A percentile compares a stretch with the other conserved stretches of the same genome.
Conservation (phyloP, 176 grass and related monocot species). For the Miscanthus lutarioriparius region DNA sequence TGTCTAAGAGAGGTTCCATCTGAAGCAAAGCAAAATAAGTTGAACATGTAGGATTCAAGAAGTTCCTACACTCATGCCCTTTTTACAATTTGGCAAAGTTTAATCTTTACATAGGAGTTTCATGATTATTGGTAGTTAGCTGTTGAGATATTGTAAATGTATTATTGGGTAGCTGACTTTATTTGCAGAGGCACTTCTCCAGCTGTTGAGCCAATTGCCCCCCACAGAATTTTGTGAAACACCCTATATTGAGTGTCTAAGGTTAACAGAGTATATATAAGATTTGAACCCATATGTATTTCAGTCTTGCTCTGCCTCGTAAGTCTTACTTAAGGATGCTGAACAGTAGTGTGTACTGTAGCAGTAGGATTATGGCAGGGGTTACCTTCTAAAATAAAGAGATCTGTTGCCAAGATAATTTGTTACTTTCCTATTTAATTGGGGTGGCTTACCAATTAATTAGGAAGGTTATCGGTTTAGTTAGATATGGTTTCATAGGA, state of each 20-base stretch:
- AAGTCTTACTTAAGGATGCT: not conserved
- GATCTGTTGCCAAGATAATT: not conserved
- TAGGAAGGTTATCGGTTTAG: not conserved
- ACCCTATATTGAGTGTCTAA: not conserved
- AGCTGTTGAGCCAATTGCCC: not conserved
- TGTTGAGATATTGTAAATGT: not conserved
- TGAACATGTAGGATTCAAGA: constrained; percentile 78
- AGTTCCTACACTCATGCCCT: constrained; percentile 27
- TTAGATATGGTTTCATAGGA: not conserved
- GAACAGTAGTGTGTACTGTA: not conserved
- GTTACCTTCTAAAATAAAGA: not conserved
- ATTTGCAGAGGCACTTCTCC: not conserved
- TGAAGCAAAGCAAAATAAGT: constrained; percentile 53
- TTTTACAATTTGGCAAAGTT: constrained; percentile 19
- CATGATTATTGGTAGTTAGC: not conserved
- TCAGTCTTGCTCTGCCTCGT: constrained; percentile 3
- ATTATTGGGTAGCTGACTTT: not conserved
- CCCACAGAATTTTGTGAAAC: not conserved
- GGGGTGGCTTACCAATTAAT: not conserved
- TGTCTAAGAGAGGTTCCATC: constrained; percentile 79
- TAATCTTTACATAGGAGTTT: not conserved
- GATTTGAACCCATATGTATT: not conserved
- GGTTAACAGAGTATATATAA: not conserved
- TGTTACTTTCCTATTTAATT: not conserved
- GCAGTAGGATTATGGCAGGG: not conserved